Evolutionary conservation across 441 rosid genomes (phyloP).

Genomic region (Adansonia madagascariensis): DNA sequence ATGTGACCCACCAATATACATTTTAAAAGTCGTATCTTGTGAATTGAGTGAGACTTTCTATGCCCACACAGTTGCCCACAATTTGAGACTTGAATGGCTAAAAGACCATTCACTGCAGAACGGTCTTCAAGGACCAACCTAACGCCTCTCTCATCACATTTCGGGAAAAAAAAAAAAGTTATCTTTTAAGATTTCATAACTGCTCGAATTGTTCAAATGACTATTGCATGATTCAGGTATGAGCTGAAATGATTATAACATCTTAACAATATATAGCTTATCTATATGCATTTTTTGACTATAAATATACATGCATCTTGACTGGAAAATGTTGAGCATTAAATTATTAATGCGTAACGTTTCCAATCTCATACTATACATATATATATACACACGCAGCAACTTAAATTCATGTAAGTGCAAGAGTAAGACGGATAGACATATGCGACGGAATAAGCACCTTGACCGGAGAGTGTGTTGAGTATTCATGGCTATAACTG

Average conservation of each 20-base stretch:
- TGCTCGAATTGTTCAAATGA: not conserved
- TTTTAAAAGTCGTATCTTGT: slow-evolving; percentile 5
- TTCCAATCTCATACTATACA: not conserved
- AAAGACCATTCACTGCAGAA: not conserved
- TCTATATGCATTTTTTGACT: not conserved
- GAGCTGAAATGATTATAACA: slow-evolving; percentile 4
- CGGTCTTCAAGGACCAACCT: too few species aligned
- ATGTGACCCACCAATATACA: not conserved
- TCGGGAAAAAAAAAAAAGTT: too few species aligned
- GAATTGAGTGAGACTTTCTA: not conserved
- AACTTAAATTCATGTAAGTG: too few species aligned
- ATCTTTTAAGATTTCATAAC: too few species aligned
- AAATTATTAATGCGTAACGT: not conserved
- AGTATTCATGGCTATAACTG: too few species aligned
- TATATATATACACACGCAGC: too few species aligned
- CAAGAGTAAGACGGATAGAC: too few species aligned
- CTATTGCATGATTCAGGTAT: not conserved
- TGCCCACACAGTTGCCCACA: not conserved
- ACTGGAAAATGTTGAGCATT: too few species aligned
- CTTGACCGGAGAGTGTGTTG: too few species aligned
- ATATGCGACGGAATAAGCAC: too few species aligned
- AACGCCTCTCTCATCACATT: not conserved
- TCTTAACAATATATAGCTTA: not conserved
- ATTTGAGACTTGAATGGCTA: slow-evolving; percentile 12
- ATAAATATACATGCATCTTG: too few species aligned